Evolutionary conservation across 192 early-diverging fungal species (phyloP), one percentile per base, ranked within the genome.

Genomic region (Coemansia guatemalensis): DNA sequence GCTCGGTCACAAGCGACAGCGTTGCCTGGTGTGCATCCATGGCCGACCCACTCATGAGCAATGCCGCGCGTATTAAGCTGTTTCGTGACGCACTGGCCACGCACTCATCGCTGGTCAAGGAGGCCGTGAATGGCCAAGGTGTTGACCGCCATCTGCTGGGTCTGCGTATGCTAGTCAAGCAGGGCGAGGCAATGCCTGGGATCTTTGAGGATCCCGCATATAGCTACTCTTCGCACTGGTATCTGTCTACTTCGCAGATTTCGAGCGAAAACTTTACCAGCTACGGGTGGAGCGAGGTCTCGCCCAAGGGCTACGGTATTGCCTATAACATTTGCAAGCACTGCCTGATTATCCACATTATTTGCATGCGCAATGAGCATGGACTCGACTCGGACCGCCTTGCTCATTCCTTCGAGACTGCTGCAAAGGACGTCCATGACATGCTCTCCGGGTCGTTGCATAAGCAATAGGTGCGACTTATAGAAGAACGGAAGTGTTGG

Each of bases 321-420:
- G 95, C 96, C 12, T 98, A 98, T 73, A 96, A 95, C 90, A 88
- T 99, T 65, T 93, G 93, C 76, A 84, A 89, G 53, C 75, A 90
- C 70, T 81, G 84, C 53, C 70, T 97, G 50, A 86, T 95, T 64
- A 92, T 99, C 72, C 97, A 97, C 64, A 81, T 96, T 56, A 90
- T 89, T 8, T 85, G 84, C 70, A 85, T 87, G 73, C 82, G 84
- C 84, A 69, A 87, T 62, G 78, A 80, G 44, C 66, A 68, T 48
- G 80, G 84, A 0, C 68, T 81, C 20, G 68, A 82, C 27, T 85
- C 82, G 49, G 87, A 82, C 64, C 83, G 78, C 27, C 73, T 99
- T 65, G 83, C 87, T 56, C 84, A 88, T 49, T 85, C 85, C 73
- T 76, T 99, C 57, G 87, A 89, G 66, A 89, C 95, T 73, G 89